These are phyloP conservation scores for Fusarium dimerum DNA, from an alignment of 2,329 filamentous ascomycete species.

Conservation along the genomic window DNA sequence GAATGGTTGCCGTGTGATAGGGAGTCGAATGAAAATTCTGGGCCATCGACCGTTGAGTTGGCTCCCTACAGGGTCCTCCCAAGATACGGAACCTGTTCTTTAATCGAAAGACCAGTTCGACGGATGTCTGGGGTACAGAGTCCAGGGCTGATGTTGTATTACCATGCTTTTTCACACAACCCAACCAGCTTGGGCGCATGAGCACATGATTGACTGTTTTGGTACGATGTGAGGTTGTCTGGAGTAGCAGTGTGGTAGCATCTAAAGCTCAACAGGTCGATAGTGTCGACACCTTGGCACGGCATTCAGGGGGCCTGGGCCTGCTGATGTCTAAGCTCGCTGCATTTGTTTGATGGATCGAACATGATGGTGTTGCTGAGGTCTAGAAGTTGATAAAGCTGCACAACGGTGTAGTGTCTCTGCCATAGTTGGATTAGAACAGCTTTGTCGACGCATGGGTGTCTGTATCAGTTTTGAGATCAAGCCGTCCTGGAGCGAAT, in stretches of 20 bases:
- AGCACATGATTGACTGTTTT: constrained; percentile 6
- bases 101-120: not conserved
- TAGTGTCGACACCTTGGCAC: not conserved
- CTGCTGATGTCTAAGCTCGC: not conserved
- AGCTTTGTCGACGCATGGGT: not conserved
- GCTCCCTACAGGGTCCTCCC: not conserved
- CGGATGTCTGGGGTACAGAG: not conserved
- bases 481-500: constrained; percentile 1
- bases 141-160: constrained; percentile 17
- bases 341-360: not conserved
- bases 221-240: constrained; percentile 7
- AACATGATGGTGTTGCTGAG: constrained; percentile 4
- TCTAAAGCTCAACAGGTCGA: not conserved
- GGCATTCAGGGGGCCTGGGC: not conserved
- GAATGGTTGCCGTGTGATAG: not conserved
- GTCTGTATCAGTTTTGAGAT: not conserved
- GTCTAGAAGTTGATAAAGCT: constrained; percentile 4
- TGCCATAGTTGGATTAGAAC: constrained; percentile 7
- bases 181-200: constrained; percentile 1
- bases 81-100: not conserved
- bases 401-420: constrained; percentile 12
- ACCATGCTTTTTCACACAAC: not conserved
- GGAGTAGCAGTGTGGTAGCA: constrained; percentile 9
- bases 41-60: not conserved
- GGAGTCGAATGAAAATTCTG: not conserved